A percentile compares a stretch with the other conserved stretches of the same genome.
These are phyloP conservation scores for Entonaema liquescens DNA, from an alignment of 495 filamentous ascomycete species.

Conservation along the genomic window DNA sequence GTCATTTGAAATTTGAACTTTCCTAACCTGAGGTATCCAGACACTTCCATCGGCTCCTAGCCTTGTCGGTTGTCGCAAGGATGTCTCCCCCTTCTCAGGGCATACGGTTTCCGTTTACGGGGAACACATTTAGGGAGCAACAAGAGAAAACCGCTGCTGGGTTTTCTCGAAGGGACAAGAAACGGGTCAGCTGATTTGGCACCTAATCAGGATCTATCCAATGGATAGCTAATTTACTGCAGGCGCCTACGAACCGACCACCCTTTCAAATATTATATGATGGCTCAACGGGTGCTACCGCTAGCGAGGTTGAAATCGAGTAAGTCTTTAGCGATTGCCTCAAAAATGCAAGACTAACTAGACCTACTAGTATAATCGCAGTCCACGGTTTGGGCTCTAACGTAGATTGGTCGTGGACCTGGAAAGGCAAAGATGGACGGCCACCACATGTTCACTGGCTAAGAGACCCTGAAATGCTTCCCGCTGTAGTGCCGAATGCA, in stretches of 20 bases:
- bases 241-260: background rate
- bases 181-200: background rate
- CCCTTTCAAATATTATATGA: background rate
- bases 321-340: too few relatives aligned
- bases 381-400: background rate
- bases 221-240: background rate
- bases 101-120: too few relatives aligned
- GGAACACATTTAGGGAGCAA: too few relatives aligned
- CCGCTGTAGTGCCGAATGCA: background rate
- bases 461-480: constrained; percentile 6
- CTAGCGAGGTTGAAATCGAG: background rate
- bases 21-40: too few relatives aligned
- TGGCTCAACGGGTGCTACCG: background rate
- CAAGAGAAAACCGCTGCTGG: too few relatives aligned
- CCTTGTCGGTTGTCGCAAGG: too few relatives aligned
- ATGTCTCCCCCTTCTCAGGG: too few relatives aligned
- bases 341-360: background rate
- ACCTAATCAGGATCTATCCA: background rate
- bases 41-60: too few relatives aligned
- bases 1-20: too few relatives aligned
- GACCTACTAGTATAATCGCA: background rate
- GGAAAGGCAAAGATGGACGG: background rate
- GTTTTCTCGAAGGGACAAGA: background rate
- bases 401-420: constrained; percentile 2
- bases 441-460: background rate